Evolutionary conservation across 2,329 filamentous ascomycete species (phyloP).

Genomic region (Acrocalymma vagum): DNA sequence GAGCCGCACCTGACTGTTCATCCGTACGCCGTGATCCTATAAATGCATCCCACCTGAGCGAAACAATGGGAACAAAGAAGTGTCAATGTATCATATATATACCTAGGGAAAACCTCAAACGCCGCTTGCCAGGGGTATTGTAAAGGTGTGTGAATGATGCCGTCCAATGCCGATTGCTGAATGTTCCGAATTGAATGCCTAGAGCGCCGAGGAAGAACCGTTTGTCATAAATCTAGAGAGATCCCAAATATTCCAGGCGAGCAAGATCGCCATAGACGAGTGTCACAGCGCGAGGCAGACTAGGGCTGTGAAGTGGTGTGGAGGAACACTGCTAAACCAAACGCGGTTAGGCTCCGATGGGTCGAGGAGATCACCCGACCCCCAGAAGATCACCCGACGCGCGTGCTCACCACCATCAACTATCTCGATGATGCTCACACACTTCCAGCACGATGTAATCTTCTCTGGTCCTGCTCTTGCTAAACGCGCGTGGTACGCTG

Average conservation of each 20-base stretch:
- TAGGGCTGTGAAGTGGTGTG: slow-evolving; percentile 33
- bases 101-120: slow-evolving; percentile 35
- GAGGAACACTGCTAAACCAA: slow-evolving; percentile 24
- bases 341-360: slow-evolving; percentile 29
- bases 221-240: slow-evolving; percentile 13
- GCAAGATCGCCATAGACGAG: slow-evolving; percentile 13
- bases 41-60: slow-evolving; percentile 23
- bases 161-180: slow-evolving; percentile 26
- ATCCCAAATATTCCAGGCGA: slow-evolving; percentile 11
- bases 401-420: slow-evolving; percentile 32
- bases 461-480: slow-evolving; percentile 15
- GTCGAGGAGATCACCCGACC: slow-evolving; percentile 44
- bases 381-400: slow-evolving; percentile 42
- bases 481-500: slow-evolving; percentile 49
- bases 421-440: slow-evolving; percentile 18
- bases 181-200: slow-evolving; percentile 16
- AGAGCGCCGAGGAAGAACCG: slow-evolving; percentile 23
- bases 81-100: too few relatives aligned
- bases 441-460: slow-evolving; percentile 16
- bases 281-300: slow-evolving; percentile 33
- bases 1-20: slow-evolving; percentile 18
- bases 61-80: slow-evolving; percentile 11
- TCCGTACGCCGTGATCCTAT: slow-evolving; percentile 20
- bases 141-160: slow-evolving; percentile 39
- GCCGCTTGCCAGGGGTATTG: slow-evolving; percentile 44